phyloP scores from a whole-genome alignment of 2,329 filamentous ascomycete species.

The Penicillium sp. region DNA sequence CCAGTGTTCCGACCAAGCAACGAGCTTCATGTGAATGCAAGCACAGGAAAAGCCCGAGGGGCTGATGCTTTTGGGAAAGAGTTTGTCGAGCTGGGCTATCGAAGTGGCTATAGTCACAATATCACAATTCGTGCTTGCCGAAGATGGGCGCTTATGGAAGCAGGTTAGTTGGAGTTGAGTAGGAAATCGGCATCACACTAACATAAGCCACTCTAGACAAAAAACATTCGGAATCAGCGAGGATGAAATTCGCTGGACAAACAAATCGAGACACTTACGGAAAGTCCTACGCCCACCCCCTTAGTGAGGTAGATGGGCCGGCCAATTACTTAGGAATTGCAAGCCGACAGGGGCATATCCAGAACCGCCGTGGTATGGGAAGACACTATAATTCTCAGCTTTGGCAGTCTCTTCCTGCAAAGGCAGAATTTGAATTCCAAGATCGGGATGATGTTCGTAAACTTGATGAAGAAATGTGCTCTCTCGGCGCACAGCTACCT shows the following conservation, averaged over 20 bases:
- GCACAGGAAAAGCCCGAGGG: constrained; percentile 4
- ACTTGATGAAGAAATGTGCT: constrained; percentile 5
- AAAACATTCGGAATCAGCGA: constrained; percentile 7
- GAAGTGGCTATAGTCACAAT: constrained; percentile 12
- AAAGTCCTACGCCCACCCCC: constrained; percentile 12
- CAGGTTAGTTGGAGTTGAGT: constrained; percentile 6
- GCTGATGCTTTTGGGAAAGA: constrained; percentile 14
- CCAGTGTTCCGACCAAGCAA: constrained; percentile 11
- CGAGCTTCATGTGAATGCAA: constrained; percentile 6
- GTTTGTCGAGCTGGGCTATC: constrained; percentile 8
- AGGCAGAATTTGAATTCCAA: constrained; percentile 15
- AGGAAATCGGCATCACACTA: background rate
- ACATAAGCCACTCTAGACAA: constrained; percentile 9
- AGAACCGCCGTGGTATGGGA: constrained; percentile 16
- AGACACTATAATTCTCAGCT: constrained; percentile 10
- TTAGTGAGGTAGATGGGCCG: constrained; percentile 15
- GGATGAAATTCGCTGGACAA: constrained; percentile 12
- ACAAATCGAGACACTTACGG: constrained; percentile 7
- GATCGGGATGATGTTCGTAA: constrained; percentile 7
- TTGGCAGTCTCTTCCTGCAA: constrained; percentile 12
- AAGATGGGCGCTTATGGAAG: constrained; percentile 12
- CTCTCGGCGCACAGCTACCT: constrained; percentile 5
- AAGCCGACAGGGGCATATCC: constrained; percentile 11
- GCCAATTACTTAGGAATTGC: constrained; percentile 14
- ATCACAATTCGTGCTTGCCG: constrained; percentile 10